These are phyloP conservation scores for Penicillium sp. DNA, from an alignment of 2,329 filamentous ascomycete genomes.

Conservation along the genomic window DNA sequence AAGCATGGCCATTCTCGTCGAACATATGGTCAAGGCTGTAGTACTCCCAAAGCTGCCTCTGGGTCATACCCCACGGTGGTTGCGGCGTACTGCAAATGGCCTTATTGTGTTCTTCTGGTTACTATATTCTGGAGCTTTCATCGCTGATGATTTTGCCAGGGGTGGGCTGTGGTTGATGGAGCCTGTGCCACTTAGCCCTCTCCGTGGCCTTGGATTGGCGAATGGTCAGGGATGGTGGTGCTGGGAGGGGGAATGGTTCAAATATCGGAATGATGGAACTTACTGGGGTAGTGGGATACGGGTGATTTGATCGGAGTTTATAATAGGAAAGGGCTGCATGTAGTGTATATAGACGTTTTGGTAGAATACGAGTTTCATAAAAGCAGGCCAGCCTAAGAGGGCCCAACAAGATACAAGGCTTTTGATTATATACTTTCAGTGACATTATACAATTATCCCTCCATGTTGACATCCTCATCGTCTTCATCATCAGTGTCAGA, in stretches of 20 bases:
- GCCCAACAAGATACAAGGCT: not conserved
- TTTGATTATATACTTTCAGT: not conserved
- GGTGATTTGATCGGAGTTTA: conserved; percentile 23
- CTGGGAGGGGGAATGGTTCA: conserved; percentile 58
- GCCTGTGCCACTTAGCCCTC: conserved; percentile 71
- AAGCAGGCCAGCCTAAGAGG: not conserved
- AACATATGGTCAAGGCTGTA: conserved; percentile 47
- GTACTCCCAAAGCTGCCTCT: conserved; percentile 36
- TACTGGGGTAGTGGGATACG: conserved; percentile 64
- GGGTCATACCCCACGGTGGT: conserved; percentile 43
- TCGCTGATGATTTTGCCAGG: conserved; percentile 75
- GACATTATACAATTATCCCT: conserved; percentile 13
- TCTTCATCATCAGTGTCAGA: conserved; percentile 50
- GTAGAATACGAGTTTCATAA: not conserved
- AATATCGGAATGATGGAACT: conserved; percentile 59
- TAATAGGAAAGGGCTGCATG: not conserved
- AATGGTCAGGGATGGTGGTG: conserved; percentile 66
- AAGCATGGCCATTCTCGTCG: conserved; percentile 63
- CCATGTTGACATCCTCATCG: conserved; percentile 32
- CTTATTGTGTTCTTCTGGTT: conserved; percentile 67
- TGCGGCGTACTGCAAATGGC: conserved; percentile 60
- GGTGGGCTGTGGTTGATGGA: conserved; percentile 79
- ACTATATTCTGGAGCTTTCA: conserved; percentile 60
- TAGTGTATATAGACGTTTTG: not conserved
- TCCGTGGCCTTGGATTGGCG: conserved; percentile 67